Base-by-base conservation (phyloP, 169 alveolate genomes). In the Perkinsus marinus region DNA sequence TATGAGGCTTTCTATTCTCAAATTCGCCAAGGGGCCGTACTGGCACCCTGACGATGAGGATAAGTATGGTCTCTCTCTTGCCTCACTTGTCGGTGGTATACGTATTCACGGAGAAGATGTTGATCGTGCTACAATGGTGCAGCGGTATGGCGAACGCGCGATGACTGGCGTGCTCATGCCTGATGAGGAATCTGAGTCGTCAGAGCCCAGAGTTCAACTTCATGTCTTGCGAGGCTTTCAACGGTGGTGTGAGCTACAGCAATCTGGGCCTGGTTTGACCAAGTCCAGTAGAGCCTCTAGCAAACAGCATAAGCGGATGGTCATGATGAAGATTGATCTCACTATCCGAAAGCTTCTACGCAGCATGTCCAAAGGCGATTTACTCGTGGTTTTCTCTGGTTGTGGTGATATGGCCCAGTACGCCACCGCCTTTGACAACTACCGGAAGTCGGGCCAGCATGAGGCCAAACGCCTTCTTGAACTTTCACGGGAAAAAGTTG, bases 21-120 rank as follows among this genome's bases (percentile, higher is more conserved):
- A 94, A 57, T 39, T 91, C 22, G 43, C 39, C 38, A 91, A 92
- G 39, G 95, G 95, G 13, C 93, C 93, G 22, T 92, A 39, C 30
- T 94, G 79, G 89, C 89, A 39, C 5, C 79, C 43, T 30, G 57
- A 36, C 79, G 39, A 39, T n/a, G 43, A 43, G 92, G 43, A 43
- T 47, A 34, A 36, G 43, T 68, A 22, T 26, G 13, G 38, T 89
- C 36, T 22, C 36, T 0, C 89, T 34, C 2, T 90, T 30, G 89
- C 79, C 43, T 57, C 79, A 22, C 90, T 91, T 30, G 90, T 91
- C 16, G 92, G 79, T 39, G 68, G 90, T 69, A 39, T 91, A 68
- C 39, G 36, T 3, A 68, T 57, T 26, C 34, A 37, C 37, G 41
- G 90, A 34, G 36, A 34, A 3, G 92, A 47, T 26, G 79, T 26